Evolutionary conservation across 2,329 filamentous ascomycete species (phyloP), one percentile per base, ranked within the genome.

Genomic region (Akanthomyces muscarius): DNA sequence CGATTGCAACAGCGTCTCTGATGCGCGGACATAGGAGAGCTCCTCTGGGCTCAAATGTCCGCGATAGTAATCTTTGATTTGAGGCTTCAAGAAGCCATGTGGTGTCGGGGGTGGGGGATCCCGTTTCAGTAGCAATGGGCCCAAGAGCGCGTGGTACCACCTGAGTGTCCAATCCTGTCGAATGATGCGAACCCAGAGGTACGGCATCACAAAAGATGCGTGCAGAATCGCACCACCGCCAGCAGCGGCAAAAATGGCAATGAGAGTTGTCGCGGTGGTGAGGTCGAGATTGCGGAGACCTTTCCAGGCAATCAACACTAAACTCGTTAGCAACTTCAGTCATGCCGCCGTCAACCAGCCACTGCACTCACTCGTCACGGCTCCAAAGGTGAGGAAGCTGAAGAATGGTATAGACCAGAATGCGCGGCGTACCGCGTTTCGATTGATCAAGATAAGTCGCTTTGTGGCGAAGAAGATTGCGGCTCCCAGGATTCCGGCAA

Each of bases 241-340:
- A 36, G 80, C 78, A 16, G 79, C 75, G 44, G 75, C 75, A 53
- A 85, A 73, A 45, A 81, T 77, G 52, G 78, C 60, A n/a, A 71
- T 68, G 53, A 75, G 36, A 0, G 72, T 65, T 16, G 66, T n/a
- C 23, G 62, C 7, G 58, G 65, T 62, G 0, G 71, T 70, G 0
- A 73, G 52, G 4, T 72, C 65, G 4, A 68, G 52, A 0, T 65
- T 61, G 13, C 71, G 68, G 1, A 77, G 68, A 0, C 75, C 76
- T 56, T 77, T 76, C 75, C 75, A 78, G 0, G 83, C 81, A 52
- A 88, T 80, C 56, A 87, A 83, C 66, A 88, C 73, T 75, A 36
- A 3, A 23, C 33, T 11, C 11, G 60, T 68, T 36, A 69, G 68
- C 41, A 65, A 4, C 4, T 1, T 36, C 18, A 4, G 4, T 30